A percentile compares a stretch with the other conserved stretches of the same genome.
phyloP scores from a whole-genome alignment of 2,329 filamentous ascomycete genomes.

The Alternaria sp. region DNA sequence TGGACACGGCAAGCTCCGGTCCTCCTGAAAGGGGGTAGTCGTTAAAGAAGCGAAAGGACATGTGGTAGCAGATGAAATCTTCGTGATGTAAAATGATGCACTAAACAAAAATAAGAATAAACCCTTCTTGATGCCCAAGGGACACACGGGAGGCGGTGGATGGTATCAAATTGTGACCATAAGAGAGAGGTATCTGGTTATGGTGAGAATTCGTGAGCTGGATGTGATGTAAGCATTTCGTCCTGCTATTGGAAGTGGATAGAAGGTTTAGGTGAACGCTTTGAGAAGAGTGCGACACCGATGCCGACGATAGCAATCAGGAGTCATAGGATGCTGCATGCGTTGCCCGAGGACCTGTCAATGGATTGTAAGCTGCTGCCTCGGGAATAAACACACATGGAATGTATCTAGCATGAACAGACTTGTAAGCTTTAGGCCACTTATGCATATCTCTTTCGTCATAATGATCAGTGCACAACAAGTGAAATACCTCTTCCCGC shows the following conservation, averaged over 20 bases:
- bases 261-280: constrained; percentile 12
- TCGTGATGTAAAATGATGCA: constrained; percentile 5
- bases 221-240: constrained; percentile 4
- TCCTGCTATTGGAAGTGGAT: constrained; percentile 3
- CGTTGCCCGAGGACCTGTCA: constrained; percentile 42
- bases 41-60: constrained; percentile 37
- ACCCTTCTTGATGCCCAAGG: background rate
- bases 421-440: constrained; percentile 5
- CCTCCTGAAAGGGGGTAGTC: constrained; percentile 47
- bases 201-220: constrained; percentile 6
- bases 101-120: constrained; percentile 5
- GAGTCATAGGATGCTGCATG: constrained; percentile 50
- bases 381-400: background rate
- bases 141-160: background rate
- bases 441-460: constrained; percentile 18
- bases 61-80: constrained; percentile 12
- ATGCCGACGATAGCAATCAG: constrained; percentile 35
- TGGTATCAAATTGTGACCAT: constrained; percentile 8
- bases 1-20: constrained; percentile 44
- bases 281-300: constrained; percentile 28
- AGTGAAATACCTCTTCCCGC: constrained; percentile 11
- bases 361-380: constrained; percentile 19
- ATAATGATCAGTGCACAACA: constrained; percentile 14
- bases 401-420: background rate
- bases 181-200: constrained; percentile 5